Evolutionary conservation across 2,329 filamentous ascomycete genomes (phyloP), one percentile per base, ranked within the genome.

Genomic region (Trichothecium sympodiale): DNA sequence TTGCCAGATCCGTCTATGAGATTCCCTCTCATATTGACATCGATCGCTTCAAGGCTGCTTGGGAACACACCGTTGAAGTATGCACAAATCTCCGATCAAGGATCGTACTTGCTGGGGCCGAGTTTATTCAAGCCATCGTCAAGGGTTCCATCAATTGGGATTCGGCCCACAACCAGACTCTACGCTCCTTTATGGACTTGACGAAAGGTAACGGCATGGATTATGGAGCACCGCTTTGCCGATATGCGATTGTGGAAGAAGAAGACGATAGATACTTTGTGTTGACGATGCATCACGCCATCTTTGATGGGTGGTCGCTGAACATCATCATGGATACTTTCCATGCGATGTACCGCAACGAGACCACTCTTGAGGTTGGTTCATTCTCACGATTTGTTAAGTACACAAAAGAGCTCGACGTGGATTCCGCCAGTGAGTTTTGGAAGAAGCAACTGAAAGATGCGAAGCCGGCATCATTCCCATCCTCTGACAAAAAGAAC

Each of bases 271-370:
- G 10, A 5, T 46, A 31, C 8, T 47, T 54, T 13, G 38, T 49
- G 4, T 49, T 44, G 38, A 46, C 45, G 3, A 41, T 41, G 3
- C 51, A 54, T 17, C 40, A 53, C 23, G 41, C 50, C 2, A 25
- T 52, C 0, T 49, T 50, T 17, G 51, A 54, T 26, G 51, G 49
- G 4, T 51, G 44, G 43, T 38, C 38, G 9, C 30, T 40, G 12
- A 23, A 26, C 3, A 26, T 40, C 13, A 7, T 43, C n/a, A 17
- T 34, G 17, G 28, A 43, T 5, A 32, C 29, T 7, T 33, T 43
- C 7, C 12, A 26, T 10, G n/a, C 17, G 7, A 6, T 31, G 10
- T 45, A 45, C 23, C 18, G 37, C 5, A 36, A 37, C 12, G 25
- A 15, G 4, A n/a, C 30, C 9, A 26, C 34, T 8, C 17, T 17